Evolutionary conservation across 352 stramenopile species (phyloP).

Genomic region (Globisporangium irregulare): DNA sequence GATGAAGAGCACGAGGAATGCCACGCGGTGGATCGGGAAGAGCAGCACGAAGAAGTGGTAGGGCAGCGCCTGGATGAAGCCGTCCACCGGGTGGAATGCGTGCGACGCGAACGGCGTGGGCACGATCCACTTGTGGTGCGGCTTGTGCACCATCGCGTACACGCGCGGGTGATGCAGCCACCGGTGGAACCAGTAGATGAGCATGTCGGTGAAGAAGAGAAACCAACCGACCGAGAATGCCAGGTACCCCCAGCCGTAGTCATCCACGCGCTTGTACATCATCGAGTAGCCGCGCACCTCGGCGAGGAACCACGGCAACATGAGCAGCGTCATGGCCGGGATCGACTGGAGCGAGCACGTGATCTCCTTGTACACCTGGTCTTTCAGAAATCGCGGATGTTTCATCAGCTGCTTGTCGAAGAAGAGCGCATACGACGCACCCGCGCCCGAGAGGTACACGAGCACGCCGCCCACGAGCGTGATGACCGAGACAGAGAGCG

Average conservation of each 20-base stretch:
- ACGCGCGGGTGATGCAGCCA: slow-evolving; percentile 61
- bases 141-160: slow-evolving; percentile 68
- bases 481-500: slow-evolving; percentile 42
- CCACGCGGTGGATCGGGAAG: slow-evolving; percentile 55
- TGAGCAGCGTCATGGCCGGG: slow-evolving; percentile 62
- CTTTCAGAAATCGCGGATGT: slow-evolving; percentile 63
- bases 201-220: slow-evolving; percentile 71
- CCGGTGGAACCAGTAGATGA: slow-evolving; percentile 84
- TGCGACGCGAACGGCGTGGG: slow-evolving; percentile 68
- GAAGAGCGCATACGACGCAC: slow-evolving; percentile 50
- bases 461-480: slow-evolving; percentile 54
- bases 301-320: slow-evolving; percentile 60
- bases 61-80: slow-evolving; percentile 60
- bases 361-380: slow-evolving; percentile 65
- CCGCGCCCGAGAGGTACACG: slow-evolving; percentile 52
- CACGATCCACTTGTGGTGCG: slow-evolving; percentile 78
- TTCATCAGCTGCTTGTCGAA: slow-evolving; percentile 65
- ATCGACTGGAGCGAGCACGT: slow-evolving; percentile 45
- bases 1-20: slow-evolving; percentile 60
- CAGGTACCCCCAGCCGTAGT: slow-evolving; percentile 43
- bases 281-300: slow-evolving; percentile 56
- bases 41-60: slow-evolving; percentile 72
- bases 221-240: slow-evolving; percentile 48
- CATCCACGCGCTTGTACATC: slow-evolving; percentile 43
- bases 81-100: slow-evolving; percentile 71